Conservation (phyloP, 2,329 filamentous ascomycete species). For the Lecanicillium sp. region DNA sequence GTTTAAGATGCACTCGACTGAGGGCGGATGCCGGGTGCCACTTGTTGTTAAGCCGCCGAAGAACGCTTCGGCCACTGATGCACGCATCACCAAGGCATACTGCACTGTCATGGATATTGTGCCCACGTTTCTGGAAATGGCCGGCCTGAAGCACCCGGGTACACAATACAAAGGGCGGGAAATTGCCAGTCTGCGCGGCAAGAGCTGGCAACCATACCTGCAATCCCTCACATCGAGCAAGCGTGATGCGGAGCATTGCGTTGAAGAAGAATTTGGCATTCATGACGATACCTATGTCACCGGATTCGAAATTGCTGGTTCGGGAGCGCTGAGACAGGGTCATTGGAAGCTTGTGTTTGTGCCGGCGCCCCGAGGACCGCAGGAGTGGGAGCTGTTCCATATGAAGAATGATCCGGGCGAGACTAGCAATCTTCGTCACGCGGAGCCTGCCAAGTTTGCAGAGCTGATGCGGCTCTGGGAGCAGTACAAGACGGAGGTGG, state of each 20-base stretch:
- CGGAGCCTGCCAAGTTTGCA: conserved; percentile 21
- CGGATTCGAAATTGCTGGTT: conserved; percentile 21
- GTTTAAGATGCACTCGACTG: conserved; percentile 37
- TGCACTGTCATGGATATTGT: conserved; percentile 40
- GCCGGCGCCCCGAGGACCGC: conserved; percentile 20
- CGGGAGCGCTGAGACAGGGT: conserved; percentile 28
- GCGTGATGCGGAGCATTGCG: background rate
- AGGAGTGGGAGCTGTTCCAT: conserved; percentile 27
- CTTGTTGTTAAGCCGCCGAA: conserved; percentile 34
- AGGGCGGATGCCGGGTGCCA: conserved; percentile 47
- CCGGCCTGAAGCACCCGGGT: conserved; percentile 32
- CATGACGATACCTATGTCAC: conserved; percentile 33
- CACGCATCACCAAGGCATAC: conserved; percentile 9
- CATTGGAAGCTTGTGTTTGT: conserved; percentile 29
- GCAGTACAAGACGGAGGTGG: conserved; percentile 26
- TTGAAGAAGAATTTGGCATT: conserved; percentile 17
- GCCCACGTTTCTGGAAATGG: conserved; percentile 38
- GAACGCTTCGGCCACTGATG: background rate
- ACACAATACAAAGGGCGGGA: conserved; percentile 35
- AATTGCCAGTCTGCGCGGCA: conserved; percentile 45
- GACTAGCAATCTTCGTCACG: conserved; percentile 21
- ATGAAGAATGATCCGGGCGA: conserved; percentile 25
- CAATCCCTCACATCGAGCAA: background rate
- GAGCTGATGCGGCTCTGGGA: conserved; percentile 25
- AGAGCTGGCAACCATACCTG: conserved; percentile 15